phyloP scores from a whole-genome alignment of 2,329 filamentous ascomycete species.

The Ceratocystis colombiana region DNA sequence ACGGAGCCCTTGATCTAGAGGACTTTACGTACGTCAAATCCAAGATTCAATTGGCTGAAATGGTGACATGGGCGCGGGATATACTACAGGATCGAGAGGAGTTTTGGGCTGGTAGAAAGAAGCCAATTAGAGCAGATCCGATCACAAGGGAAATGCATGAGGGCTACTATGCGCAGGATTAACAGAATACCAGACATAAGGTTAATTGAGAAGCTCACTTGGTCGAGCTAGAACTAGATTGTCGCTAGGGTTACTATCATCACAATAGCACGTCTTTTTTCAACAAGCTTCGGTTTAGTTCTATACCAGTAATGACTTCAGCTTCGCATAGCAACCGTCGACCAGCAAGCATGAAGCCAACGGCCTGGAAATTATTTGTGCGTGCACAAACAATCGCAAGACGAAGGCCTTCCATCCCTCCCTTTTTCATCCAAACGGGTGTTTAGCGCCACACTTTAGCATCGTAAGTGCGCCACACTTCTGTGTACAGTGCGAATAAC shows the following conservation, averaged over 20 bases:
- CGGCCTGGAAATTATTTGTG: not conserved
- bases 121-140: constrained; percentile 15
- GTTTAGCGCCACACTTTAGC: not conserved
- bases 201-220: not conserved
- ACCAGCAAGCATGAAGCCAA: not conserved
- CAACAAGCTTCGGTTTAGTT: not conserved
- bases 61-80: constrained; percentile 67
- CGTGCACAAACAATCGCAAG: not conserved
- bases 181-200: not conserved
- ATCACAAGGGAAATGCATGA: constrained; percentile 41
- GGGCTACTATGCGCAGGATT: constrained; percentile 24
- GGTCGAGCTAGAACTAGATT: not conserved
- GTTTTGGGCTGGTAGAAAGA: constrained; percentile 52
- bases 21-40: constrained; percentile 77
- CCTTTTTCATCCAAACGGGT: not conserved
- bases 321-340: not conserved
- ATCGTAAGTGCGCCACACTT: not conserved
- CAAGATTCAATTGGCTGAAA: constrained; percentile 65
- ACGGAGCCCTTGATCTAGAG: constrained; percentile 60
- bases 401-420: not conserved
- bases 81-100: constrained; percentile 64
- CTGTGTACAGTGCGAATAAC: not conserved
- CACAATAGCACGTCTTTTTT: not conserved
- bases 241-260: not conserved
- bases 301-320: too few species aligned